Base-by-base conservation (phyloP, 2,329 filamentous ascomycete genomes). In the Periconia macrospinosa region DNA sequence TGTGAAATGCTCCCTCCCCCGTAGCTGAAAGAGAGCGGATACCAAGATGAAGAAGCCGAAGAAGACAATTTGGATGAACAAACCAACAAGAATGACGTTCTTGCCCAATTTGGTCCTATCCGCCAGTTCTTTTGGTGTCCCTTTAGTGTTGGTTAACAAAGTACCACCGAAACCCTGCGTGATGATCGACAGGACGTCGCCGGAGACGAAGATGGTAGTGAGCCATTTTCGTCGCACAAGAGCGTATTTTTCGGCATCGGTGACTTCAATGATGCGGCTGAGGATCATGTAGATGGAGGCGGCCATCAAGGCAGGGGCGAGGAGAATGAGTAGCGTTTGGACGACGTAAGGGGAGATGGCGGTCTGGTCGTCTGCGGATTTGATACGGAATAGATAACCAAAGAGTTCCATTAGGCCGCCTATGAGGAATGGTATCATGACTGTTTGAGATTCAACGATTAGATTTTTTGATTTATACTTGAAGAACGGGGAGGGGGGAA, bases 201-300 rank as follows among this genome's bases (percentile, higher is more conserved):
- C 79, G 5, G 61, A 27, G 6, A 86, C 81, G 57, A 85, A 85
- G 33, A 79, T 70, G 37, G 75, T 78, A 1, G 82, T 84, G 11
- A 83, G 63, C 74, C 77, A 78, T 14, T 54, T 69, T 1, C 70
- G 65, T 2, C 66, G 58, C 47, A 83, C 71, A 17, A 79, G 42
- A 0, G 78, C 76, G 58, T 75, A 68, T 0, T 65, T 45, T 17
- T 74, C 69, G 5, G 71, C 76, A 17, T 75, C 63, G 1, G 76
- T 61, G 41, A 68, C 62, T 30, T 48, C 53, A 2, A 78, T 71
- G 27, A 77, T 54, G 43, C 75, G 69, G 6, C 69, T 65, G 20
- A 76, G 70, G 0, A 70, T 68, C 75, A 78, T 78, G 68, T 79
- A 78, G 33, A 79, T 60, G 1, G 73, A 69, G 1, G 75, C 76